Conservation (phyloP, 2,329 filamentous ascomycete species). For the Leptographium wingfieldii region DNA sequence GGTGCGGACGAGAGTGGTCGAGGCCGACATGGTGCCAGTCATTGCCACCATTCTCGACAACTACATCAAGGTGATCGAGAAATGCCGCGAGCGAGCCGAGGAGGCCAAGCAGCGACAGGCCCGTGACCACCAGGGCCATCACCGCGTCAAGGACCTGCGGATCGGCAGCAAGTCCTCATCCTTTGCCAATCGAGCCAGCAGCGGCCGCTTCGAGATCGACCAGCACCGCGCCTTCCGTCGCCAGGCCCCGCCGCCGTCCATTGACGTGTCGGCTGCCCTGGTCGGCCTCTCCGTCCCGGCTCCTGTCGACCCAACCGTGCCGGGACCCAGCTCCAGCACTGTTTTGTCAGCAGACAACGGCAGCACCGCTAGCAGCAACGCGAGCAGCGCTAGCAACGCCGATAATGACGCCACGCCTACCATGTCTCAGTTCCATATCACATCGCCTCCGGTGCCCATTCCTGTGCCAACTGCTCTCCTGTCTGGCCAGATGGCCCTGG, state of each 20-base stretch:
- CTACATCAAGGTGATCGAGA: constrained; percentile 93
- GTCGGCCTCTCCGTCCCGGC: constrained; percentile 25
- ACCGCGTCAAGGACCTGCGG: constrained; percentile 36
- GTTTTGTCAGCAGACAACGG: neutral
- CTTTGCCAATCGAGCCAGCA: constrained; percentile 36
- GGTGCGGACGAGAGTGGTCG: constrained; percentile 87
- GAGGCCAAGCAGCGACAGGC: constrained; percentile 63
- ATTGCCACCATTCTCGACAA: constrained; percentile 97
- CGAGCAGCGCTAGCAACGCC: neutral
- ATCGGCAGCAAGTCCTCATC: constrained; percentile 36
- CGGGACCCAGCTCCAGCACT: neutral
- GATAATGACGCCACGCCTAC: constrained; percentile 47
- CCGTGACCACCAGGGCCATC: constrained; percentile 37
- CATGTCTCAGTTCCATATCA: constrained; percentile 47
- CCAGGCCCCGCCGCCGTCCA: constrained; percentile 71
- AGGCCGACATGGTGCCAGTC: constrained; percentile 98
- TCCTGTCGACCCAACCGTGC: constrained; percentile 17
- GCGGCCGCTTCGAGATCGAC: constrained; percentile 34
- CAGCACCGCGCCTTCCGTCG: constrained; percentile 42
- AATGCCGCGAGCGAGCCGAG: constrained; percentile 76
- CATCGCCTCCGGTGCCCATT: constrained; percentile 54
- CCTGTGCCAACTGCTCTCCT: neutral
- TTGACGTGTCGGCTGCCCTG: constrained; percentile 57
- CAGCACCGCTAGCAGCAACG: neutral
- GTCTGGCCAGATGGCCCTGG: neutral